A percentile compares a stretch with the other conserved stretches of the same genome.
Evolutionary conservation across 1,284 basidiomycete species (phyloP).

Genomic region (Rhizoctonia solani): DNA sequence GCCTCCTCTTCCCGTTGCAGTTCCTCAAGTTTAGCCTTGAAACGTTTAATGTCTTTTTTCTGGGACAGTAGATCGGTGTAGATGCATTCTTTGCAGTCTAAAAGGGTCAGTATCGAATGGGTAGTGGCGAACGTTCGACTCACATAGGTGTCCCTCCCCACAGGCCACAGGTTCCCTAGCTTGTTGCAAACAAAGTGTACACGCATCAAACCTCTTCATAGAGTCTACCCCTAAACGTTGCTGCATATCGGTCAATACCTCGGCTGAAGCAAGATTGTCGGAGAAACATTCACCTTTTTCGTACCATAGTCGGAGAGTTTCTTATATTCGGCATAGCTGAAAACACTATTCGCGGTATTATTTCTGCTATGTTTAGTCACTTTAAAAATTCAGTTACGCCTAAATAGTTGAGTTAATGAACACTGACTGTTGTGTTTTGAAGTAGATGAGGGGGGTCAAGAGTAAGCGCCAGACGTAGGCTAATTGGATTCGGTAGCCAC

Average conservation of each 20-base stretch:
- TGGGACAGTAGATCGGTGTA: conserved; percentile 81
- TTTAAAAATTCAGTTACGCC: not conserved
- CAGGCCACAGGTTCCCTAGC: conserved; percentile 83
- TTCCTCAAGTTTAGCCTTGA: conserved; percentile 73
- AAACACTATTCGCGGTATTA: conserved; percentile 82
- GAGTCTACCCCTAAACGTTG: conserved; percentile 88
- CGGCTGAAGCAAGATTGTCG: conserved; percentile 32
- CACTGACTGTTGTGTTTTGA: not conserved
- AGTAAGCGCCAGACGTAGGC: not conserved
- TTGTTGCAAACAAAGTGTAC: conserved; percentile 78
- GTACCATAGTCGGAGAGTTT: conserved; percentile 77
- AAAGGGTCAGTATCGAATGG: conserved; percentile 38
- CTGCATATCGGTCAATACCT: conserved; percentile 47
- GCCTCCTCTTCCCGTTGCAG: conserved; percentile 76
- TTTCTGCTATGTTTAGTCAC: conserved; percentile 70
- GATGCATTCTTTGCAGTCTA: conserved; percentile 81
- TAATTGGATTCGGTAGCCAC: not conserved
- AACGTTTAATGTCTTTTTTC: conserved; percentile 85
- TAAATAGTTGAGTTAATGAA: not conserved
- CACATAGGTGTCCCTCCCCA: conserved; percentile 75
- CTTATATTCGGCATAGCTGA: conserved; percentile 84
- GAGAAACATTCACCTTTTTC: conserved; percentile 57
- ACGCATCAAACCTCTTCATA: conserved; percentile 86
- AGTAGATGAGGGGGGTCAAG: not conserved
- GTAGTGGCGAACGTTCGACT: conserved; percentile 42